Base-by-base conservation (phyloP, 225 moss, liverwort and hornwort species). In the Rhytidiadelphus loreus region DNA sequence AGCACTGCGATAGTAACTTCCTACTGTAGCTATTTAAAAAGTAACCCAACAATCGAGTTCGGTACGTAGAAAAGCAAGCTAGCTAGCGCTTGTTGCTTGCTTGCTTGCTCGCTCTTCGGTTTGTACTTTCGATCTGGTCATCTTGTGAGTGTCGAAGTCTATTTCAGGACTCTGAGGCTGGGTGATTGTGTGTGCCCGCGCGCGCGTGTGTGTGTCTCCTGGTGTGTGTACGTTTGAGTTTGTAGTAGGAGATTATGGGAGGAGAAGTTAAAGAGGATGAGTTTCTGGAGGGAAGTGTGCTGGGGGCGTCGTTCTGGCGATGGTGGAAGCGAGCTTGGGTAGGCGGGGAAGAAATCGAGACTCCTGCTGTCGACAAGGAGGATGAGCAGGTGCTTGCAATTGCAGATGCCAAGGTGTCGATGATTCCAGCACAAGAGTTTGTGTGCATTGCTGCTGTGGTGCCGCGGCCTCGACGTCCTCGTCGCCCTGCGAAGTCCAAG, bases 311-410 rank as follows among this genome's bases (percentile, higher is more conserved):
- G 48, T 92, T 92, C 63, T 90, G 92, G 90, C 85, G 90, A 82
- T 92, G 92, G 92, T 90, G 92, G 92, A 92, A 90, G 41, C 86
- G 87, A 18, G 89, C 89, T 41, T 92, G 89, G 92, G 64, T 64
- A 24, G 89, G 92, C 32, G 92, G 84, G 87, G 62, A 79, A 58
- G 25, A 63, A 25, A 20, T 21, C 16, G 69, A 43, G 26, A 48
- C 33, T 15, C 60, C 81, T 56, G 30, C 30, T 15, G 48, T 13
- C 21, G 59, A 13, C 21, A 48, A 57, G 62, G 73, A 82, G 13
- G 26, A 26, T 2, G 22, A 59, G 57, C 16, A 20, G 52, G 50
- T 22, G 21, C 30, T 30, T 63, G 48, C 64, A 44, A 29, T 21
- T 64, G 62, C 50, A 59, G 80, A 46, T 69, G 21, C 69, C 7